These are phyloP conservation scores for Oryza glaberrima DNA, from an alignment of 176 grass and related monocot species.

Conservation along the genomic window DNA sequence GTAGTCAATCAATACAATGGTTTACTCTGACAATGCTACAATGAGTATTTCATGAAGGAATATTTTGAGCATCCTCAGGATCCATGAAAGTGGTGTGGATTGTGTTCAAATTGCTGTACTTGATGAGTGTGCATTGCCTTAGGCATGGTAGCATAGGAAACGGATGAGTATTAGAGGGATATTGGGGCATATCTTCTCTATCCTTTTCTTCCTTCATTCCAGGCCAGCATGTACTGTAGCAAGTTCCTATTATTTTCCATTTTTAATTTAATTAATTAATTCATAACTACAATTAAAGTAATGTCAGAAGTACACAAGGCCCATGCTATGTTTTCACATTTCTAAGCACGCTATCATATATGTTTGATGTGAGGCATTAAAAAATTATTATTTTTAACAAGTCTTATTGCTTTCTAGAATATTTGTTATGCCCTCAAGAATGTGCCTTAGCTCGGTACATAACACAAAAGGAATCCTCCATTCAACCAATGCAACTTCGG, in stretches of 20 bases:
- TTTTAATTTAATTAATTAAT: neutral
- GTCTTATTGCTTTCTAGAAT: slow-evolving; percentile 42
- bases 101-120: neutral
- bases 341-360: neutral
- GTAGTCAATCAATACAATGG: neutral
- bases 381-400: neutral
- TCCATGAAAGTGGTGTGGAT: neutral
- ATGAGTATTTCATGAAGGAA: neutral
- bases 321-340: slow-evolving; percentile 21
- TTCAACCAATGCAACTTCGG: slow-evolving; percentile 41
- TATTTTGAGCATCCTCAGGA: neutral
- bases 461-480: slow-evolving; percentile 66
- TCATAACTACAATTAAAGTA: neutral
- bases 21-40: neutral
- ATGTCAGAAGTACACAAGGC: neutral
- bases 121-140: neutral
- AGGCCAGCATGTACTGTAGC: neutral
- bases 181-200: neutral
- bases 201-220: neutral
- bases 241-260: neutral
- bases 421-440: slow-evolving; percentile 88
- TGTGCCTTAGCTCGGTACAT: slow-evolving; percentile 71
- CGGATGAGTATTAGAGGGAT: neutral
- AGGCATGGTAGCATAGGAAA: neutral
- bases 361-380: neutral